A percentile compares a stretch with the other conserved stretches of the same genome.
Evolutionary conservation across 495 filamentous ascomycete species (phyloP).

Genomic region (Oleoguttula mirabilis): DNA sequence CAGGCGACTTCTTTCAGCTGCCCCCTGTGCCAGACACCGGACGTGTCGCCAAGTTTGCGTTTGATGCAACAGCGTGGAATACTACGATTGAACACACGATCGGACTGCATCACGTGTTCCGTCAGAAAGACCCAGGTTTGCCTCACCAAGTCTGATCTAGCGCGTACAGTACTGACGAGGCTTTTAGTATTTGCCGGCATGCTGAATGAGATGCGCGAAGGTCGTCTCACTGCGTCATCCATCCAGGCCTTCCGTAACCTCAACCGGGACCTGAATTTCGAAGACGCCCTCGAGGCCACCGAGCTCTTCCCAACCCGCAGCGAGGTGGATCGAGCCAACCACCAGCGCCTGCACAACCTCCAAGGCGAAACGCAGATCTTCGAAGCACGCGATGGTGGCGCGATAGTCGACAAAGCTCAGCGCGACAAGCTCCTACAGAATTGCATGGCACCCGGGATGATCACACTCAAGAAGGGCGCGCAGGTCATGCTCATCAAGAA

Average conservation of each 20-base stretch:
- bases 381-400: constrained; percentile 62
- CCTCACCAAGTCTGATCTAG: constrained; percentile 7
- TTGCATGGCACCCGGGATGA: constrained; percentile 76
- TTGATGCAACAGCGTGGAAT: constrained; percentile 81
- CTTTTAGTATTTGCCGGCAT: constrained; percentile 69
- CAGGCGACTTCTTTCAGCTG: constrained; percentile 94
- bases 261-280: constrained; percentile 53
- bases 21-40: constrained; percentile 80
- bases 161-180: not conserved
- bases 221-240: constrained; percentile 58
- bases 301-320: constrained; percentile 87
- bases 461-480: constrained; percentile 78
- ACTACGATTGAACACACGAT: constrained; percentile 93
- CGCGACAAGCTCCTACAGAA: constrained; percentile 71
- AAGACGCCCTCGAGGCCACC: constrained; percentile 74
- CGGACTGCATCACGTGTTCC: constrained; percentile 87
- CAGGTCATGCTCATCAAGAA: constrained; percentile 99
- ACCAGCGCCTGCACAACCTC: constrained; percentile 55
- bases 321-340: constrained; percentile 84
- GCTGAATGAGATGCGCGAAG: constrained; percentile 94
- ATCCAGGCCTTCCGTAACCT: constrained; percentile 59
- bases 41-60: constrained; percentile 71
- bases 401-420: constrained; percentile 47
- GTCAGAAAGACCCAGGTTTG: constrained; percentile 78
- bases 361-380: constrained; percentile 57